Base-by-base conservation (phyloP, 352 stramenopile species). In the Phytophthora chlamydospora region DNA sequence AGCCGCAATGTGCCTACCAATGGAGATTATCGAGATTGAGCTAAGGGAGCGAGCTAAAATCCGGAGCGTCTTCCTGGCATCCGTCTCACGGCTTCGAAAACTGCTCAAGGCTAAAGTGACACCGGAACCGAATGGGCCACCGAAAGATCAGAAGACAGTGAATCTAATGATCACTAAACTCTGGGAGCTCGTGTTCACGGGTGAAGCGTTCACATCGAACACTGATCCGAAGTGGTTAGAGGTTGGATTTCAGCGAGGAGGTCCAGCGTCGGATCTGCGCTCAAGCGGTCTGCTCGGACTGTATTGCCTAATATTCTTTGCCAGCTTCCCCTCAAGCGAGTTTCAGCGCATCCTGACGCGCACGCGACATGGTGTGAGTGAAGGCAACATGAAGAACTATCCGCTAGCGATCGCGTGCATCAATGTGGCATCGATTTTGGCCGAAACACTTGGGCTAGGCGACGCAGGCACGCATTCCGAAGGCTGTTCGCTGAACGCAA, bases 331-430 rank as follows among this genome's bases (percentile, higher is more conserved):
- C 27, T 83, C 77, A 11, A 66, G 64, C 33, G 73, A 91, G 33
- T 90, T 90, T 40, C 65, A 83, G 57, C 75, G 81, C 14, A 94
- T 93, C 42, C 70, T 93, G 21, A 75, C 81, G 17, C 80, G 87
- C 35, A 93, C 83, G 6, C 78, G 85, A 10, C 83, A 91, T 71
- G 85, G 85, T 55, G 85, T 94, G 52, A 94, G 87, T 60, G 76
- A 88, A 70, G 87, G 85, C 35, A 91, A 95, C 72, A 89, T 95
- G 80, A 93, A 93, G 56, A 94, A 92, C 70, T 95, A 95, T 43
- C 87, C 87, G 17, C 66, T 95, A n/a, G 85, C 85, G 19, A 91
- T 95, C 46, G 87, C 80, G 11, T 93, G 87, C 58, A 95, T 95
- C 67, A 95, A 95, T 49, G 85, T 95, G 9, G 70, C 85, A 1